phyloP scores from a whole-genome alignment of 176 grass and related monocot genomes.

The Hsuehochloa calcarea region DNA sequence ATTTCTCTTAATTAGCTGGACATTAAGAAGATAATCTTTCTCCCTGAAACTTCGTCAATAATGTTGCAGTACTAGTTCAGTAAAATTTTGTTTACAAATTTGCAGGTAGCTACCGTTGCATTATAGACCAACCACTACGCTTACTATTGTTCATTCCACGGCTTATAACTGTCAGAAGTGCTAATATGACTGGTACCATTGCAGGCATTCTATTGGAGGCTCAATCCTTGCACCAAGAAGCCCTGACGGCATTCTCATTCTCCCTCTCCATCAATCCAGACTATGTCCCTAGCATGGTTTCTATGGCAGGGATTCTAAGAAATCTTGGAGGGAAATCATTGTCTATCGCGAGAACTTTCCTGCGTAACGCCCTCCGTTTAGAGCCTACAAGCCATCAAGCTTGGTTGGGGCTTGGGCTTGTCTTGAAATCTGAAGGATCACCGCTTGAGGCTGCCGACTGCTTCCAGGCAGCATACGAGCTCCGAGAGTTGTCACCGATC shows the following conservation, averaged over 20 bases:
- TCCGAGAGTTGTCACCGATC: slow-evolving; percentile 68
- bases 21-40: slow-evolving; percentile 2
- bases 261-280: slow-evolving; percentile 80
- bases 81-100: background rate
- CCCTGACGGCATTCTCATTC: slow-evolving; percentile 64
- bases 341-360: slow-evolving; percentile 65
- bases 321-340: slow-evolving; percentile 53
- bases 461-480: slow-evolving; percentile 87
- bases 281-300: slow-evolving; percentile 84
- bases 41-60: background rate
- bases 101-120: background rate
- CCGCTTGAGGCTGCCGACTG: slow-evolving; percentile 72
- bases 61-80: background rate
- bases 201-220: slow-evolving; percentile 76
- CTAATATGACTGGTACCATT: slow-evolving; percentile 19
- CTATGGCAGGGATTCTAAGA: slow-evolving; percentile 69
- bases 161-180: background rate
- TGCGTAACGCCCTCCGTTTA: slow-evolving; percentile 63
- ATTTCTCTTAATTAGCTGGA: background rate
- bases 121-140: background rate
- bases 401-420: slow-evolving; percentile 78
- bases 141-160: background rate
- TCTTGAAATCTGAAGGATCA: slow-evolving; percentile 67
- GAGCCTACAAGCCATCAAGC: slow-evolving; percentile 72
- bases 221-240: slow-evolving; percentile 72